Base-by-base conservation (phyloP, 164 flowering plant species). In the Vitis rupestris region DNA sequence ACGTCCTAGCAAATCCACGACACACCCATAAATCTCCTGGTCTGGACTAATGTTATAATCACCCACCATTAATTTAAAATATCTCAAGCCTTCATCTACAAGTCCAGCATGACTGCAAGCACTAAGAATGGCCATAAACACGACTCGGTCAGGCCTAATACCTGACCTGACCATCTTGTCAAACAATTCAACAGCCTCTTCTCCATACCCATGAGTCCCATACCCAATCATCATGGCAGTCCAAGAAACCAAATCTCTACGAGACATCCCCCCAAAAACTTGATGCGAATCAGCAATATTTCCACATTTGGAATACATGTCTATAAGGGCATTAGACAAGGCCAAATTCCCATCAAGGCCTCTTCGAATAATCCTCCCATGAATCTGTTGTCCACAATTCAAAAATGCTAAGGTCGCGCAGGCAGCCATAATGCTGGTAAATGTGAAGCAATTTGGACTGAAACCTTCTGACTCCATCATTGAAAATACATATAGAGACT, bases 231-330 rank as follows among this genome's bases (percentile, higher is more conserved):
- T 83, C 97, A 92, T 90, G 3, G 97, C 82, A 63, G 98, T 94
- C 98, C 98, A 94, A 55, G 97, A 81, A 12, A 87, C 80, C 68
- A 94, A 71, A 78, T 87, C 78, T 72, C 79, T 85, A 9, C 1
- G 27, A 58, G 77, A 47, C 85, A 90, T 82, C 53, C 79, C 81
- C 56, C 61, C 68, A 66, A 92, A 94, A 16, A 87, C 68, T 66
- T 72, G 81, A 9, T 72, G 23, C 0, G 97, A 81, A 70, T 81
- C 87, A 7, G 19, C 19, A 63, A 90, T 75, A 73, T 67, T 86
- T 63, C 97, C 98, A 68, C 95, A 87, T 76, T 92, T 92, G 7
- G 97, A 93, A 75, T 94, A 92, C 97, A 94, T 92, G 69, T 94
- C 94, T 57, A 89, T 77, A 14, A 94, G 82, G 49, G 97, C 83